Base-by-base conservation (phyloP, 1,284 basidiomycete species). In the Mycena sp. region DNA sequence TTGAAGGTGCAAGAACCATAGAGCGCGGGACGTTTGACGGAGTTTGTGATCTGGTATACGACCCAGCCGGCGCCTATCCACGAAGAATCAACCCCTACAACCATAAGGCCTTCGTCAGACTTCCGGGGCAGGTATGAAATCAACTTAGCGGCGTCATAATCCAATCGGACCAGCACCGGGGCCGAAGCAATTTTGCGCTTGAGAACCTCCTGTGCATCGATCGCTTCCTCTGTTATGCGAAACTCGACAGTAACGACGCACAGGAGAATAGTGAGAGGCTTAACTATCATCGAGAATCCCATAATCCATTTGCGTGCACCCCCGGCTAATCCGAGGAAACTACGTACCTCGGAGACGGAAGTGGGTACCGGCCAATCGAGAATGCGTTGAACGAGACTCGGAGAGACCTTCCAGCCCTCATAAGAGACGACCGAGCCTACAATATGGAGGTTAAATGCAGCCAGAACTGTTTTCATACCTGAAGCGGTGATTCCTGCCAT, bases 1-100 rank as follows among this genome's bases (percentile, higher is more conserved):
- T 70, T 76, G 67, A 74, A 78, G 0, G 76, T 77, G 50, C 73
- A 72, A 0, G 74, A 78, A 0, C 77, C 73, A 63, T 70, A 80
- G 7, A 73, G 38, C 0, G 73, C 68, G 0, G 72, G 75, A 3
- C 67, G 63, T 29, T 71, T 71, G 10, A 69, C 61, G 0, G 46
- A 50, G 1, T 72, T 64, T 0, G 43, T 21, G 2, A 70, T 41
- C 48, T 81, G 78, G 19, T 69, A 74, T 0, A 80, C 58, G 0
- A 76, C 68, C 71, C 72, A 80, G 0, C 78, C 78, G 0, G 73
- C 68, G 0, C 74, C 77, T 19, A 71, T 65, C 7, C 66, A 63
- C 2, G 72, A 77, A 0, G 74, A 76, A 38, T 81, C 77, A 9
- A 80, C 75, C 0, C 70, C 72, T 1, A 80, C 52, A 4, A 76